Conservation (phyloP, 768 basidiomycete species). For the Paxillus rubicundulus region DNA sequence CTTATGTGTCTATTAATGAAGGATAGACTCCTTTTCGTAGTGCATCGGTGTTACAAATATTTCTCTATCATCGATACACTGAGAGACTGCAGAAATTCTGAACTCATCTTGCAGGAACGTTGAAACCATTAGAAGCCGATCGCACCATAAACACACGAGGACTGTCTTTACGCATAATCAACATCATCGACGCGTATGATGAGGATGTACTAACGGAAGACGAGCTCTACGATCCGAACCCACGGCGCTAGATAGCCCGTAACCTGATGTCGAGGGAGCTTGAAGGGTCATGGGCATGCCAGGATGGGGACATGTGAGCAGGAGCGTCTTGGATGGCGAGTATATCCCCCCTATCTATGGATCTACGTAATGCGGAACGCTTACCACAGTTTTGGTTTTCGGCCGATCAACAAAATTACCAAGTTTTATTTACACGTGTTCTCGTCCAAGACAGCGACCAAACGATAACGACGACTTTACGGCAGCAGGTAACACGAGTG, state of each 20-base stretch:
- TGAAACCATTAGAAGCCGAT: too few relatives aligned
- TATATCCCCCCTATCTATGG: neutral
- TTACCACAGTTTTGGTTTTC: too few relatives aligned
- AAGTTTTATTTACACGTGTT: too few relatives aligned
- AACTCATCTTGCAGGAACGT: too few relatives aligned
- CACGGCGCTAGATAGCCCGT: slow-evolving; percentile 75
- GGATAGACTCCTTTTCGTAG: neutral
- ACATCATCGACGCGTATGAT: slow-evolving; percentile 92
- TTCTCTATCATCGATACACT: too few relatives aligned
- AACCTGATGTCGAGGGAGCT: slow-evolving; percentile 81
- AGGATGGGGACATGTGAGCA: slow-evolving; percentile 59
- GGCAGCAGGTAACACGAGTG: too few relatives aligned
- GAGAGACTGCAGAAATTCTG: too few relatives aligned
- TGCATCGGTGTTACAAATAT: too few relatives aligned
- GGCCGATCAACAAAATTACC: too few relatives aligned
- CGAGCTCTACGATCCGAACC: slow-evolving; percentile 86
- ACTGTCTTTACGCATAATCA: slow-evolving; percentile 88
- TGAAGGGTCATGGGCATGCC: slow-evolving; percentile 79
- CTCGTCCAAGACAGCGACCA: too few relatives aligned
- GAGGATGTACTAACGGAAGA: slow-evolving; percentile 84
- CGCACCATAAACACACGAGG: slow-evolving; percentile 9
- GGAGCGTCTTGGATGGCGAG: slow-evolving; percentile 86
- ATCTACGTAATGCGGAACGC: too few relatives aligned
- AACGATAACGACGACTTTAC: too few relatives aligned
- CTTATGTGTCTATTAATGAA: slow-evolving; percentile 8